Evolutionary conservation across 163 green algal species (phyloP).

Genomic region (Prototheca stagnorum): DNA sequence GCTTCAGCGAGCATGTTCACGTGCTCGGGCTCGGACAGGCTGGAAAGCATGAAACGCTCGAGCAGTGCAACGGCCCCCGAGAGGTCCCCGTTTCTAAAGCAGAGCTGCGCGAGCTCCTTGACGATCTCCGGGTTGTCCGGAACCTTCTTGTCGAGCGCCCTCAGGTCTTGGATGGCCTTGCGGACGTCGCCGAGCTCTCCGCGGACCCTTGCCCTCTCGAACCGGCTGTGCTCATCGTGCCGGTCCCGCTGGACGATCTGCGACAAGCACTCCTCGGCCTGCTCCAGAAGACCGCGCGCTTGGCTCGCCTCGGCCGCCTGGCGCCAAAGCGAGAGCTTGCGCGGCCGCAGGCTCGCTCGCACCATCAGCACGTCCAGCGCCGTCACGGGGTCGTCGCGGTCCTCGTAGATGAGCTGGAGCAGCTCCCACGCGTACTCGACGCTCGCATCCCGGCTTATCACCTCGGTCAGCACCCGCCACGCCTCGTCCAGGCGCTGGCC

Average conservation of each 20-base stretch:
- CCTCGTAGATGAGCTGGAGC: constrained; percentile 57
- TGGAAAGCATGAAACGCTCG: not conserved
- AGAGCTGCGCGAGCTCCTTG: constrained; percentile 49
- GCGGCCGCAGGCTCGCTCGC: constrained; percentile 20
- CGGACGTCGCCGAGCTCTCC: constrained; percentile 30
- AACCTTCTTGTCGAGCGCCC: constrained; percentile 23
- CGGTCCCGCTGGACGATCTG: constrained; percentile 38
- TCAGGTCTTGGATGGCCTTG: constrained; percentile 22
- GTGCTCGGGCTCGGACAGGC: constrained; percentile 3
- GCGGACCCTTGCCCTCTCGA: constrained; percentile 58
- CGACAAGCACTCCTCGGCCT: constrained; percentile 71
- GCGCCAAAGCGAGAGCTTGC: constrained; percentile 49
- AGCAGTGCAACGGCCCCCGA: not conserved
- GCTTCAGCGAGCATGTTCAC: constrained; percentile 23
- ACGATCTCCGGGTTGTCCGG: constrained; percentile 45
- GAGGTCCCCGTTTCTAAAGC: constrained; percentile 8
- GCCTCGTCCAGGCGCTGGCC: constrained; percentile 22
- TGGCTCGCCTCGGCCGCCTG: constrained; percentile 42
- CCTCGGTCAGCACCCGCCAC: constrained; percentile 39
- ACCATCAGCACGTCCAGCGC: constrained; percentile 82
- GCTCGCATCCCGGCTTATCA: constrained; percentile 56
- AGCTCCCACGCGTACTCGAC: constrained; percentile 66
- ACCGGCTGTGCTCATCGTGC: constrained; percentile 48
- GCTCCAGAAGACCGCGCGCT: constrained; percentile 40
- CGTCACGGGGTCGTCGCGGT: constrained; percentile 29